These are phyloP conservation scores for Colletotrichum limetticola DNA, from an alignment of 2,329 filamentous ascomycete species.

Conservation along the genomic window DNA sequence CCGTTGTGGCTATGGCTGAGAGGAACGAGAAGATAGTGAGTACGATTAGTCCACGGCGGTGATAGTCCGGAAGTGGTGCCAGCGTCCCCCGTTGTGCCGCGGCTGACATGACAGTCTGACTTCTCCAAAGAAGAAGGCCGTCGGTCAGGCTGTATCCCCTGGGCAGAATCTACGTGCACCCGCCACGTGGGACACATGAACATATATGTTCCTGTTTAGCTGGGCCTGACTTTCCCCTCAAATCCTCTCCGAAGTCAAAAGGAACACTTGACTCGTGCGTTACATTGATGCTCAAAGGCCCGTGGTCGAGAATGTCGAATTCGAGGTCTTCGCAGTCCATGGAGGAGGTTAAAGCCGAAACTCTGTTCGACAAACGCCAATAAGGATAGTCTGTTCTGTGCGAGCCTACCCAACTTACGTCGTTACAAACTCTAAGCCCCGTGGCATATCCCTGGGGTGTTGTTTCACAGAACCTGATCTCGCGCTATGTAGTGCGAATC, in stretches of 20 bases:
- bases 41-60: constrained; percentile 16
- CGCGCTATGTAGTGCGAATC: not conserved
- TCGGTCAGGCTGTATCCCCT: no score
- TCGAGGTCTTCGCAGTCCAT: not conserved
- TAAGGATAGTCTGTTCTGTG: not conserved
- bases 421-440: not conserved
- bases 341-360: not conserved
- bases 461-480: not conserved
- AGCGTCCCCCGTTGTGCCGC: constrained; percentile 14
- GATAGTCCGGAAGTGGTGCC: constrained; percentile 17
- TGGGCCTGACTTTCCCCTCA: not conserved
- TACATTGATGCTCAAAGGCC: not conserved
- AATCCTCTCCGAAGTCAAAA: not conserved
- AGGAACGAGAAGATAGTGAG: constrained; percentile 16
- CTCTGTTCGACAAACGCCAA: not conserved
- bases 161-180: not conserved
- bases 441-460: not conserved
- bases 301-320: not conserved
- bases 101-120: constrained; percentile 10
- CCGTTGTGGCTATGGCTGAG: constrained; percentile 1
- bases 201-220: not conserved
- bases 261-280: not conserved
- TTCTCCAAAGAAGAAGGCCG: not conserved
- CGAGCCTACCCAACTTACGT: not conserved
- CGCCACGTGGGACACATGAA: not conserved